phyloP scores from a whole-genome alignment of 805 yeast species.

The Debaryomyces hansenii region DNA sequence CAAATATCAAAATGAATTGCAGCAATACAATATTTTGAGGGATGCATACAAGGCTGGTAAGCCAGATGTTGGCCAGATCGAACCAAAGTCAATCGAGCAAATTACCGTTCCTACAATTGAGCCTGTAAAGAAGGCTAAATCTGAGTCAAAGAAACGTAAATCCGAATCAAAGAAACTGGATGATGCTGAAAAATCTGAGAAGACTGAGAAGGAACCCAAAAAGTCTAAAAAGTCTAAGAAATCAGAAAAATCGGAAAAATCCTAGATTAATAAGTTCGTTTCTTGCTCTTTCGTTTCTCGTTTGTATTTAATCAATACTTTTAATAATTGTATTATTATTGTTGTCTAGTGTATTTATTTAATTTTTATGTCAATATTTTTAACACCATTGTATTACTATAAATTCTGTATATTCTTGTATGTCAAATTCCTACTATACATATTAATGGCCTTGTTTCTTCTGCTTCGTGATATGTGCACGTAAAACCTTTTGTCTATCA shows the following conservation, averaged over 20 bases:
- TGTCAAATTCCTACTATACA: neutral
- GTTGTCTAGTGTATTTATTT: conserved; percentile 1
- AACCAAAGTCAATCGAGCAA: conserved; percentile 3
- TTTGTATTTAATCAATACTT: conserved; percentile 2
- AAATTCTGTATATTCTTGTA: neutral
- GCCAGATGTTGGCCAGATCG: conserved; percentile 9
- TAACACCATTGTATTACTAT: neutral
- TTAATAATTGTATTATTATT: conserved; percentile 2
- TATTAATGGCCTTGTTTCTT: conserved; percentile 75
- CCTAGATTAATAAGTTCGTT: neutral
- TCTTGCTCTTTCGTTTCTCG: conserved; percentile 1
- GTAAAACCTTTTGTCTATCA: conserved; percentile 82
- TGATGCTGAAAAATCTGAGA: conserved; percentile 16
- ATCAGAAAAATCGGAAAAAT: conserved; percentile 6
- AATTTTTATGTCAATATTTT: conserved; percentile 1
- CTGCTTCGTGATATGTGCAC: conserved; percentile 86
- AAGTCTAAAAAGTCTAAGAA: conserved; percentile 14
- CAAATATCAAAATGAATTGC: conserved; percentile 49
- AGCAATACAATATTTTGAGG: conserved; percentile 29
- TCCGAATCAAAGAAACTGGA: conserved; percentile 12
- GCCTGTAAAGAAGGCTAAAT: conserved; percentile 45
- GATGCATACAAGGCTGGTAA: conserved; percentile 33
- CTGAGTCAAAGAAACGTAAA: conserved; percentile 38
- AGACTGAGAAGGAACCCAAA: conserved; percentile 14
- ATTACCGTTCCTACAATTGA: conserved; percentile 9